A percentile compares a stretch with the other conserved stretches of the same genome.
phyloP scores from a whole-genome alignment of 2,329 filamentous ascomycete genomes.

The Huntiella bhutanensis region DNA sequence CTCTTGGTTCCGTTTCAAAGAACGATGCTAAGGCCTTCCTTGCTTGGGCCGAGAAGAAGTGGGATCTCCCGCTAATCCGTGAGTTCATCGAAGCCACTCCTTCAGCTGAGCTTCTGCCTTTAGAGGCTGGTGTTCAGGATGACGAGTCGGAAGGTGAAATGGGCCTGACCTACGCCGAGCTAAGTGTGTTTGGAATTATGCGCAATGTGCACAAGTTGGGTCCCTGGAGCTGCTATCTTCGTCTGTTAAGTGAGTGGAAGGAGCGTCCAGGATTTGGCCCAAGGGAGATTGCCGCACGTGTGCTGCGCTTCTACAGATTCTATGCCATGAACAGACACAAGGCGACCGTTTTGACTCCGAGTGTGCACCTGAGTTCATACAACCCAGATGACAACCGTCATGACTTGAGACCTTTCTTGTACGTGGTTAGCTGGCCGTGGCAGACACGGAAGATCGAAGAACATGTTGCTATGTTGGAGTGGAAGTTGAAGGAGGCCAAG shows the following conservation, averaged over 20 bases:
- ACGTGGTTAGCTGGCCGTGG: slow-evolving; percentile 22
- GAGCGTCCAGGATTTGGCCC: slow-evolving; percentile 17
- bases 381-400: slow-evolving; percentile 23
- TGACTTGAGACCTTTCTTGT: slow-evolving; percentile 24
- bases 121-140: slow-evolving; percentile 22
- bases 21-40: slow-evolving; percentile 49
- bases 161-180: slow-evolving; percentile 24
- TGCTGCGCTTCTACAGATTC: slow-evolving; percentile 25
- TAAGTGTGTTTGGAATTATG: slow-evolving; percentile 21
- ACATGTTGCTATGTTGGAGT: slow-evolving; percentile 19
- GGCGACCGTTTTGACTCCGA: slow-evolving; percentile 39
- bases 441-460: slow-evolving; percentile 24
- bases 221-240: slow-evolving; percentile 23
- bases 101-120: slow-evolving; percentile 31
- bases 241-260: slow-evolving; percentile 22
- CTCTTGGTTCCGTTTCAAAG: slow-evolving; percentile 36
- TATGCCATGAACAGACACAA: slow-evolving; percentile 48
- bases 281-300: slow-evolving; percentile 24
- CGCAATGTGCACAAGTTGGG: slow-evolving; percentile 24
- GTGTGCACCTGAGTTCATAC: slow-evolving; percentile 26
- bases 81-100: slow-evolving; percentile 42
- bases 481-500: slow-evolving; percentile 13
- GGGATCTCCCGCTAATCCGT: slow-evolving; percentile 42
- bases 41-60: slow-evolving; percentile 33
- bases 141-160: slow-evolving; percentile 24